Base-by-base conservation (phyloP, 2,329 filamentous ascomycete genomes). In the Cytospora mali region DNA sequence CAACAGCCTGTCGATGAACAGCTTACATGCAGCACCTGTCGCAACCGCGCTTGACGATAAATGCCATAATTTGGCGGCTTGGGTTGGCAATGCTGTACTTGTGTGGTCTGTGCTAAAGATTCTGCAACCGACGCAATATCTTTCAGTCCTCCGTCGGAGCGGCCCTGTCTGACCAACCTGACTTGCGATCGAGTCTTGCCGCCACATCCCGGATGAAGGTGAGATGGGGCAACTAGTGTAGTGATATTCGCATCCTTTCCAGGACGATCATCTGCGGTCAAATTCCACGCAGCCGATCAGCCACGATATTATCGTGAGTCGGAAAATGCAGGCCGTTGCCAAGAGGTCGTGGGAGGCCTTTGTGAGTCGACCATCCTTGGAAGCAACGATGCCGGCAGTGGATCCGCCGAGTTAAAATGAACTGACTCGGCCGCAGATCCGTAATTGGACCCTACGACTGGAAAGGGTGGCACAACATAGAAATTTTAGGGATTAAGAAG, bases 351-450 rank as follows among this genome's bases (percentile, higher is more conserved):
- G n/a, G 39, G 9, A 46, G 39, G n/a, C n/a, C 39, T 46, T 21
- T 18, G n/a, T n/a, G 39, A 21, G 39, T 11, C 39, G 5, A 16
- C 2, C 39, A 21, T 23, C 9, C 39, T 4, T 33, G 6, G n/a
- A 21, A 21, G 39, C 39, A 16, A 11, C 2, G 23, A 21, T 21
- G 18, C n/a, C 10, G 18, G 39, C n/a, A n/a, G 18, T 21, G 6
- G 6, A 46, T 46, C n/a, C n/a, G n/a, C n/a, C n/a, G n/a, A n/a
- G n/a, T n/a, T n/a, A n/a, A 21, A n/a, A 9, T n/a, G 18, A 3
- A 46, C 39, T 46, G 39, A 46, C 39, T 46, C n/a, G 39, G n/a
- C 39, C 39, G 39, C n/a, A 46, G n/a, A 46, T 46, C 35, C 35
- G 35, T n/a, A n/a, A n/a, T n/a, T n/a, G n/a, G n/a, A n/a, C n/a